Conservation (phyloP, 2,329 filamentous ascomycete genomes). For the Coniochaeta ligniaria region DNA sequence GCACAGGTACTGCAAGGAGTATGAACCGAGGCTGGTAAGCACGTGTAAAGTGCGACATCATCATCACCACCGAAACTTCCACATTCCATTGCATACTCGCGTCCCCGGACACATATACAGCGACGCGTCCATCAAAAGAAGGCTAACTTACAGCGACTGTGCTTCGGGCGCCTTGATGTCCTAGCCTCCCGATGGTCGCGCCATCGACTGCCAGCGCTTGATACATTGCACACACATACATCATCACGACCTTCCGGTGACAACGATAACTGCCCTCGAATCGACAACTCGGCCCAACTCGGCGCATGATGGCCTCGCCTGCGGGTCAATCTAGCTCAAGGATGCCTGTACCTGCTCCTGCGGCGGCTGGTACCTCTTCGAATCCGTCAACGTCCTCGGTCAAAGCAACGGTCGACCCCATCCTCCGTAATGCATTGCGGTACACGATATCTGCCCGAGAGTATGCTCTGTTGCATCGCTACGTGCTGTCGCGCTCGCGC, state of each 20-base stretch:
- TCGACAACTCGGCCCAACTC: background rate
- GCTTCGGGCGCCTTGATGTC: background rate
- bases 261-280: background rate
- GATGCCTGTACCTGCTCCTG: background rate
- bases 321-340: background rate
- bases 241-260: background rate
- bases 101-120: background rate
- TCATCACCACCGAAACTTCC: background rate
- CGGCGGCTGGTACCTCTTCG: background rate
- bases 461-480: conserved; percentile 78
- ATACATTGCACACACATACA: background rate
- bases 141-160: background rate
- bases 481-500: conserved; percentile 67
- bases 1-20: too few relatives aligned
- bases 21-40: background rate
- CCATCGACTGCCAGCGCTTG: background rate
- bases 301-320: background rate
- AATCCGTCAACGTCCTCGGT: background rate
- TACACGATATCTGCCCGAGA: conserved; percentile 82
- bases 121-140: too few relatives aligned
- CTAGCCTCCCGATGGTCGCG: background rate
- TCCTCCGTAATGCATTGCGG: conserved; percentile 77
- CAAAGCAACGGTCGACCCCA: conserved; percentile 43
- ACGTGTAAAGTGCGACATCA: background rate
- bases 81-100: background rate